A percentile compares a stretch with the other conserved stretches of the same genome.
Evolutionary conservation across 140 eudicot genomes (phyloP).

Genomic region (Flaveria floridana): DNA sequence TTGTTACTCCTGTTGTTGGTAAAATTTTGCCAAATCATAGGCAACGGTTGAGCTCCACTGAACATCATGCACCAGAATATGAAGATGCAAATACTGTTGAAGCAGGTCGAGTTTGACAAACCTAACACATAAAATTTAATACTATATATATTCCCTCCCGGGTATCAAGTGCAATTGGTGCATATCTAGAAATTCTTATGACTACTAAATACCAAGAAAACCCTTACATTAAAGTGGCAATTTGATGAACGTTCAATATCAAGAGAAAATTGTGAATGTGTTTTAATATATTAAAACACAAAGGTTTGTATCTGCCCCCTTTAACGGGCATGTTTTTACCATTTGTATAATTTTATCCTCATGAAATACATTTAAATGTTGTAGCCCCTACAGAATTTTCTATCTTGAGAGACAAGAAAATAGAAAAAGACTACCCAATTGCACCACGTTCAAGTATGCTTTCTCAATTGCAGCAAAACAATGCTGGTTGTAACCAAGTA

Average conservation of each 20-base stretch:
- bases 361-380: conserved; percentile 17
- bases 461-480: conserved; percentile 22
- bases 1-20: conserved; percentile 39
- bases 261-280: not conserved
- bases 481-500: conserved; percentile 25
- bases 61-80: not conserved
- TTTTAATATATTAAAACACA: not conserved
- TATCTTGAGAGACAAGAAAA: conserved; percentile 30
- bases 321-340: not conserved
- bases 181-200: not conserved
- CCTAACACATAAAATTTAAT: not conserved
- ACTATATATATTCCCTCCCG: not conserved
- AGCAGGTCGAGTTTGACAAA: not conserved
- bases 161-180: not conserved
- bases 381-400: conserved; percentile 30
- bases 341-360: not conserved
- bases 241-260: not conserved
- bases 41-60: not conserved
- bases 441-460: conserved; percentile 22
- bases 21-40: conserved; percentile 23
- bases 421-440: conserved; percentile 26
- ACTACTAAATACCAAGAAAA: conserved; percentile 2
- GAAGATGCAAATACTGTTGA: not conserved
- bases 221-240: not conserved
- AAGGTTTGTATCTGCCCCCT: not conserved